Conservation (phyloP, 371 early-diverging fungal genomes). For the Choanephora cucurbitarum region DNA sequence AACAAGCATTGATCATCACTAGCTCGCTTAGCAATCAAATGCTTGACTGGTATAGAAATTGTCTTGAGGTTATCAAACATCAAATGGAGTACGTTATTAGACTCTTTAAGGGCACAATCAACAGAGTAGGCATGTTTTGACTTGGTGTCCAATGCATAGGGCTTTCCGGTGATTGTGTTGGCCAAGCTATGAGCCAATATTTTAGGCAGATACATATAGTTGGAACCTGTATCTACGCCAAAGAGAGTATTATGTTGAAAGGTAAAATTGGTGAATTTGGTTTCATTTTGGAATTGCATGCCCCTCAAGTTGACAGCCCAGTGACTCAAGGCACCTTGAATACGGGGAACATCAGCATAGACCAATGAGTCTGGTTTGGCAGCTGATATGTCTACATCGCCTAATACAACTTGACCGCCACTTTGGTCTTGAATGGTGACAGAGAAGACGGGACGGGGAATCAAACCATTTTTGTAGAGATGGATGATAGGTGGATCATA, state of each 20-base stretch:
- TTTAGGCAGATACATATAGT: slow-evolving; percentile 43
- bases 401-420: slow-evolving; percentile 57
- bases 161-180: slow-evolving; percentile 11
- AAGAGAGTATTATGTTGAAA: slow-evolving; percentile 25
- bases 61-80: slow-evolving; percentile 9
- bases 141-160: neutral
- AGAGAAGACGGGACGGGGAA: slow-evolving; percentile 44
- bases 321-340: slow-evolving; percentile 6
- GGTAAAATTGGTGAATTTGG: slow-evolving; percentile 13
- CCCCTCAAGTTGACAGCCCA: slow-evolving; percentile 30
- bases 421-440: slow-evolving; percentile 25
- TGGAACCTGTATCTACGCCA: slow-evolving; percentile 48
- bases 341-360: slow-evolving; percentile 25
- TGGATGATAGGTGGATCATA: slow-evolving; percentile 35
- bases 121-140: slow-evolving; percentile 12
- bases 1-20: slow-evolving; percentile 31
- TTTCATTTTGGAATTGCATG: slow-evolving; percentile 21
- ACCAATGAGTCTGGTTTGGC: slow-evolving; percentile 33
- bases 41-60: slow-evolving; percentile 16
- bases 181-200: slow-evolving; percentile 31
- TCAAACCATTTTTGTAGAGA: slow-evolving; percentile 31
- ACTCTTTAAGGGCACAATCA: slow-evolving; percentile 28
- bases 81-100: slow-evolving; percentile 18
- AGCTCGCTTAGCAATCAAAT: slow-evolving; percentile 21
- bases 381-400: slow-evolving; percentile 41